Evolutionary conservation across 805 yeast genomes (phyloP).

Genomic region (Candida ponderosae): DNA sequence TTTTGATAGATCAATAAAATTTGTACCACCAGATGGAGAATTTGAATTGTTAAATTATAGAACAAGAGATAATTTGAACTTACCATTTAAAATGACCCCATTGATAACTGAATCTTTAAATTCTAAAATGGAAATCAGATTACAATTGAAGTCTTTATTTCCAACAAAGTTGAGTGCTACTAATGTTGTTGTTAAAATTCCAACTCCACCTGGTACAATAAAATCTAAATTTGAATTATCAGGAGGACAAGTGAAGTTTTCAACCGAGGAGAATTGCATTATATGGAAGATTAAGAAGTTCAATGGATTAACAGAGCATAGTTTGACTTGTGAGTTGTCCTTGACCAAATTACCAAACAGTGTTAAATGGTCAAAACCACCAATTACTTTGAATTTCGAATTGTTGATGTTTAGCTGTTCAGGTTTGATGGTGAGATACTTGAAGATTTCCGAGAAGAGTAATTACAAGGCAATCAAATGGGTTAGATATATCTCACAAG

Average conservation of each 20-base stretch:
- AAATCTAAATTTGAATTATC: constrained; percentile 37
- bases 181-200: constrained; percentile 55
- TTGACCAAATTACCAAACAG: constrained; percentile 18
- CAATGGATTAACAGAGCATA: constrained; percentile 57
- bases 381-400: constrained; percentile 61
- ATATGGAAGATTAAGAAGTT: constrained; percentile 67
- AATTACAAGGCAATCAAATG: constrained; percentile 74
- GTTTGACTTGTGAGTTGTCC: constrained; percentile 49
- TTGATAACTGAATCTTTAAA: constrained; percentile 38
- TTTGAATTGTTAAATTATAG: constrained; percentile 78
- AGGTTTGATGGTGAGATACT: constrained; percentile 65
- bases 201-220: constrained; percentile 59
- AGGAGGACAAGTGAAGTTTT: constrained; percentile 62
- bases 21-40: constrained; percentile 83
- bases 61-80: constrained; percentile 45
- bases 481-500: constrained; percentile 72
- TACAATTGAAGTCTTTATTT: constrained; percentile 57
- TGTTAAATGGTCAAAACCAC: constrained; percentile 60
- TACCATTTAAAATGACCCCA: constrained; percentile 68
- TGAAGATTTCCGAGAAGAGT: constrained; percentile 53
- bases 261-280: constrained; percentile 55
- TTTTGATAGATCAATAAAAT: constrained; percentile 52
- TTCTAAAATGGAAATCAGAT: constrained; percentile 41
- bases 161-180: constrained; percentile 53
- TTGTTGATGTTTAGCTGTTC: constrained; percentile 71